Evolutionary conservation across 345 rosid species (phyloP).

Genomic region (Hibiscus trionum): DNA sequence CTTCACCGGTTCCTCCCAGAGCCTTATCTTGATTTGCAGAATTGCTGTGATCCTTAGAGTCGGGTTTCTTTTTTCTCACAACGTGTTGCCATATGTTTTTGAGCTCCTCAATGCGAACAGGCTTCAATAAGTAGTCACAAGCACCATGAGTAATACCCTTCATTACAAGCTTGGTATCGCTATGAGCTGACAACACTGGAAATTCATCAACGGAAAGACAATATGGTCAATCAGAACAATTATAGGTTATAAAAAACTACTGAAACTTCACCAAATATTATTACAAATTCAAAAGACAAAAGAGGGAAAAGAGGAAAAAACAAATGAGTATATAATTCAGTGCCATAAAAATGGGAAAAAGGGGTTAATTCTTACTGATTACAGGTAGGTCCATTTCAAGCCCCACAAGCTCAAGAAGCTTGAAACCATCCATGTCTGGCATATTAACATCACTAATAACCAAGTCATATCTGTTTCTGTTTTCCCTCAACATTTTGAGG

Average conservation of each 20-base stretch:
- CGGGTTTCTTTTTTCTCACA: slow-evolving; percentile 42
- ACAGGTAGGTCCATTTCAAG: slow-evolving; percentile 88
- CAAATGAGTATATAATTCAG: slow-evolving; percentile 2
- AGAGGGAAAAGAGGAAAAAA: not conserved
- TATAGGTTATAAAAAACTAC: not conserved
- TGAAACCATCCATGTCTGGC: slow-evolving; percentile 79
- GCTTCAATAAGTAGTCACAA: slow-evolving; percentile 75
- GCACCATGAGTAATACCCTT: slow-evolving; percentile 91
- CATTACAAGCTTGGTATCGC: slow-evolving; percentile 73
- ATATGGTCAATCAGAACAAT: not conserved
- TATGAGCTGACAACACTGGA: slow-evolving; percentile 74
- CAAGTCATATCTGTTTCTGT: slow-evolving; percentile 45
- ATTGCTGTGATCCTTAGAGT: slow-evolving; percentile 29
- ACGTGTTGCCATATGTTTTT: slow-evolving; percentile 94
- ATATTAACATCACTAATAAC: slow-evolving; percentile 72
- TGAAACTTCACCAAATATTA: not conserved
- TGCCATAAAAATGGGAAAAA: not conserved
- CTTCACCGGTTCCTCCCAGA: slow-evolving; percentile 23
- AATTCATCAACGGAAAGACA: slow-evolving; percentile 9
- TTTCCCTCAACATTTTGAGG: slow-evolving; percentile 51
- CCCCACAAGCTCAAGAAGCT: slow-evolving; percentile 76
- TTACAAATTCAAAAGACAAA: slow-evolving; percentile 1
- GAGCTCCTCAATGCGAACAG: slow-evolving; percentile 74
- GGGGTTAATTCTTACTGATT: slow-evolving; percentile 45
- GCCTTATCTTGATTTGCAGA: slow-evolving; percentile 24